These are phyloP conservation scores for Penicillium waksmanii DNA, from an alignment of 495 filamentous ascomycete species.

Conservation along the genomic window DNA sequence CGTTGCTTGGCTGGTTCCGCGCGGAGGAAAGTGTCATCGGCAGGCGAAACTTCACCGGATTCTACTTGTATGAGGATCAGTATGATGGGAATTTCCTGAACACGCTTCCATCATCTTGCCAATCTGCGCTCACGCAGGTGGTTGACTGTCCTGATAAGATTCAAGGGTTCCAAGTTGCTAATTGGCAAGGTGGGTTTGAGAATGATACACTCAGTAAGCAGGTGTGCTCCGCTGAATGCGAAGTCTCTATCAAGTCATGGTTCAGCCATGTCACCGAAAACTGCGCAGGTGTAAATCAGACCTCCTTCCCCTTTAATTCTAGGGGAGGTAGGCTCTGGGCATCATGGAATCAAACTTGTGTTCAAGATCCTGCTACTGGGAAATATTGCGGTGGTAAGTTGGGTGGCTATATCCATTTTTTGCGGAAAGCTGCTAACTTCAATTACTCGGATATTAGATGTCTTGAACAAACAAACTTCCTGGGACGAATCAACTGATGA, in stretches of 20 bases:
- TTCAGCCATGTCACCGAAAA: too few relatives aligned
- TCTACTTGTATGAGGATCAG: neutral
- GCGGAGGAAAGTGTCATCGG: constrained; percentile 1
- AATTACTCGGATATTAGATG: too few relatives aligned
- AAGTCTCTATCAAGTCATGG: neutral
- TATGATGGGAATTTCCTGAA: neutral
- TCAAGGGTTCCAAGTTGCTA: neutral
- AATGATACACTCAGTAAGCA: constrained; percentile 15
- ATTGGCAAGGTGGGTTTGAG: constrained; percentile 3
- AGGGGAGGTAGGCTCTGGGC: too few relatives aligned
- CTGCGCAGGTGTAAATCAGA: too few relatives aligned
- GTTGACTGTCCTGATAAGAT: neutral
- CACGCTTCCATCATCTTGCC: neutral
- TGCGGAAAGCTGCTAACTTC: neutral
- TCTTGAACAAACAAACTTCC: too few relatives aligned
- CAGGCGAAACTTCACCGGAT: constrained; percentile 7
- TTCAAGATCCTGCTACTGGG: too few relatives aligned
- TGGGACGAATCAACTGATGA: constrained; percentile 8
- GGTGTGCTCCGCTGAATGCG: constrained; percentile 2
- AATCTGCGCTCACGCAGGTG: neutral
- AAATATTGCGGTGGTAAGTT: too few relatives aligned
- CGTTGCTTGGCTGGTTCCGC: constrained; percentile 11
- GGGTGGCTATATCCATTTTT: too few relatives aligned
- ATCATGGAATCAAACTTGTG: too few relatives aligned
- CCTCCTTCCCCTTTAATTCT: too few relatives aligned